Evolutionary conservation across 2,329 filamentous ascomycete genomes (phyloP).

Genomic region (Cladosporium phlei): DNA sequence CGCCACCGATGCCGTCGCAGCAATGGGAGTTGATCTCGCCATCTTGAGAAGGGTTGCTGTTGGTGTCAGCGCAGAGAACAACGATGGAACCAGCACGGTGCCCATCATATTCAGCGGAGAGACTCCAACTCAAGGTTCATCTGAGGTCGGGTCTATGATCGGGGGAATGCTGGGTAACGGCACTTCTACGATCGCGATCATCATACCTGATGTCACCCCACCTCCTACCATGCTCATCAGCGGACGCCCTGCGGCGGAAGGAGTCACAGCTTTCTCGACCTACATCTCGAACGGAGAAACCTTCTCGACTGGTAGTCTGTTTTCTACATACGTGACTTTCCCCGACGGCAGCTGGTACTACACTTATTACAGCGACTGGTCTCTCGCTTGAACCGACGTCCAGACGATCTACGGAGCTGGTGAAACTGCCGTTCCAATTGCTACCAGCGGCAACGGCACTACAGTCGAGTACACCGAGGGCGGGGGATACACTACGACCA

Average conservation of each 20-base stretch:
- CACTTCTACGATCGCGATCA: constrained; percentile 26
- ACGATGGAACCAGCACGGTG: constrained; percentile 24
- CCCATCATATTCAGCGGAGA: constrained; percentile 20
- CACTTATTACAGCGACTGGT: constrained; percentile 27
- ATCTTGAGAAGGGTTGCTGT: constrained; percentile 27
- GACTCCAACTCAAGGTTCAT: constrained; percentile 17
- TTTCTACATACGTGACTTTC: constrained; percentile 26
- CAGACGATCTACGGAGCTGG: constrained; percentile 25
- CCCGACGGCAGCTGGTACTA: constrained; percentile 27
- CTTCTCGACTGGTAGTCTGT: constrained; percentile 27
- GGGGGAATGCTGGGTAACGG: constrained; percentile 25
- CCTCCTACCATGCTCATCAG: constrained; percentile 17
- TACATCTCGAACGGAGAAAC: constrained; percentile 29
- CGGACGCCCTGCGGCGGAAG: constrained; percentile 21
- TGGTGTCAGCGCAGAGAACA: constrained; percentile 20
- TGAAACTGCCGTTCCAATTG: constrained; percentile 18
- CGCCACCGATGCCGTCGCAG: constrained; percentile 21
- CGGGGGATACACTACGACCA: constrained; percentile 19
- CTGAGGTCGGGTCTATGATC: constrained; percentile 26
- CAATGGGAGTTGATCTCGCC: constrained; percentile 26
- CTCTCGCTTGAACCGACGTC: constrained; percentile 25
- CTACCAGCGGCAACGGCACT: constrained; percentile 17
- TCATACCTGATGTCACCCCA: too few relatives aligned
- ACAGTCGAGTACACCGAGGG: constrained; percentile 13
- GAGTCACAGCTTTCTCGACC: constrained; percentile 25